phyloP scores from a whole-genome alignment of 2,329 filamentous ascomycete genomes.

The Ceratocystis cubensis region DNA sequence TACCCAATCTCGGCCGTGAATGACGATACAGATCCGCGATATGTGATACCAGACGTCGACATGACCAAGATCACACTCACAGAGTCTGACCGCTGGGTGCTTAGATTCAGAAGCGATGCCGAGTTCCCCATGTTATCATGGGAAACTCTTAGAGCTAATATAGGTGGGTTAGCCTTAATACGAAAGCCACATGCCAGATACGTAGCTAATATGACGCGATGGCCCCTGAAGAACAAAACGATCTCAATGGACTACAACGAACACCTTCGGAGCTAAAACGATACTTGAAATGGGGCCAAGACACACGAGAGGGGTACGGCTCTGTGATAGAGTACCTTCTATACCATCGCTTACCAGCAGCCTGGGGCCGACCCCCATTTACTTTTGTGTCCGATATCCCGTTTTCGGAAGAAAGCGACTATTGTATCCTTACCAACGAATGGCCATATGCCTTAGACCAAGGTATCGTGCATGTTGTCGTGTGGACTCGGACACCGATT shows the following conservation, averaged over 20 bases:
- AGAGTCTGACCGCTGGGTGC: conserved; percentile 20
- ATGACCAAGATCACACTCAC: conserved; percentile 18
- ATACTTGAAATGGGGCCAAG: conserved; percentile 66
- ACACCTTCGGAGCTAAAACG: conserved; percentile 66
- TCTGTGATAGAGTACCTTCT: conserved; percentile 70
- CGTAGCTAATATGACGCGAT: neutral
- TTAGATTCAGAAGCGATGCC: conserved; percentile 15
- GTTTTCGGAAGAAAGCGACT: conserved; percentile 44
- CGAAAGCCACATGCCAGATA: neutral
- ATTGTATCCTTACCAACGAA: conserved; percentile 70
- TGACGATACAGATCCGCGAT: conserved; percentile 13
- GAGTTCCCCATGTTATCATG: conserved; percentile 18
- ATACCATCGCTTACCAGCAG: conserved; percentile 50
- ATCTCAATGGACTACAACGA: conserved; percentile 64
- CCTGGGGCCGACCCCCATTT: conserved; percentile 54
- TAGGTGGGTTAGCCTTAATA: conserved; percentile 10
- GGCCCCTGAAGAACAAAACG: conserved; percentile 35
- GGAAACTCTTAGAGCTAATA: conserved; percentile 12
- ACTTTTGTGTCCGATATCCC: conserved; percentile 37
- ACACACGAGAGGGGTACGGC: conserved; percentile 60
- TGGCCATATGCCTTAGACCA: conserved; percentile 75
- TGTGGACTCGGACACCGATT: conserved; percentile 79
- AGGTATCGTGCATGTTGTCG: conserved; percentile 66
- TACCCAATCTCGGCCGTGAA: conserved; percentile 10
- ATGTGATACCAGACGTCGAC: conserved; percentile 20